Evolutionary conservation across 225 moss, liverwort and hornwort genomes (phyloP), one percentile per base, ranked within the genome.

Genomic region (Physcomitrium patens): DNA sequence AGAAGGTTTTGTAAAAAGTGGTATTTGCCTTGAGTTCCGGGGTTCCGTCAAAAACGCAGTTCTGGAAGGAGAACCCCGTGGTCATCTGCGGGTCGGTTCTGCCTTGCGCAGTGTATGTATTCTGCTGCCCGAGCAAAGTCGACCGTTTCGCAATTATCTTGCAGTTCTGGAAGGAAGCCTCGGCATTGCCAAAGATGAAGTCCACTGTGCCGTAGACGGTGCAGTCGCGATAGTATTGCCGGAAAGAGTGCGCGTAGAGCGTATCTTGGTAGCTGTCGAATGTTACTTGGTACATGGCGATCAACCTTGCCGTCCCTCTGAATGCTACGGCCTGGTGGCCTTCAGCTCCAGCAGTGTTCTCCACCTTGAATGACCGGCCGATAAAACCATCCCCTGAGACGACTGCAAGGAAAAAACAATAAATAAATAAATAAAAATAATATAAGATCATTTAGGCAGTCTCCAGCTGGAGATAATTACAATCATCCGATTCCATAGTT

Each of bases 1-100:
- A 16, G 16, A 15, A 96, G 0, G 86, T 90, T 28, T 70, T 17
- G 55, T 79, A 89, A 0, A 0, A 0, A 0, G 78, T 73, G 14
- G 44, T 45, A 73, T 73, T 47, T 79, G 67, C 17, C 75, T 77
- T 68, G 65, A 85, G 67, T 0, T 63, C 87, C 8, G 60, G 1
- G 15, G 23, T 44, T 26, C 69, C 76, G 50, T 81, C 89, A 45
- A 81, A 79, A 4, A 76, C 80, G 62, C 94, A 95, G 74, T 82
- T 92, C 77, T 89, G 92, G 55, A 92, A 95, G n/a, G 91, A 61
- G 6, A 92, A 70, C 5, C 94, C 91, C 1, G 91, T 95, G 74
- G 15, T 80, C 67, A 92, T 89, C 37, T 87, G 85, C 0, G 87
- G 74, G 37, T 95, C 94, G 0, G 86, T 85, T 60, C 94, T 68